Base-by-base conservation (phyloP, 768 basidiomycete genomes). In the Rhodotorula taiwanensis region DNA sequence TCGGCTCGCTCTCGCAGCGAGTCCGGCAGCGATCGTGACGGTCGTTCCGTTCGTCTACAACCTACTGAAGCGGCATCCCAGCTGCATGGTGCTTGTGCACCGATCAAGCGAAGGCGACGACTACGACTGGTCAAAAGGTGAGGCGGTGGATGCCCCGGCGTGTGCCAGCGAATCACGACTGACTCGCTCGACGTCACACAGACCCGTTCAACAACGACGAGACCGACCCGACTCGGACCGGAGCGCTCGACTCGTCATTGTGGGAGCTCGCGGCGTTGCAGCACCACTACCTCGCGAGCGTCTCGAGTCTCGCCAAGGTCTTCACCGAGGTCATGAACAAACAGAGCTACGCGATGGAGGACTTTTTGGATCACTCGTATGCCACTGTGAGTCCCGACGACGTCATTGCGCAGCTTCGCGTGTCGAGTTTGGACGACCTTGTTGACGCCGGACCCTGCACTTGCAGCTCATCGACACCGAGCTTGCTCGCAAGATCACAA, bases 41-140 rank as follows among this genome's bases (percentile, higher is more conserved):
- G 79, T 89, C 71, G 83, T 99, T 47, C 92, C 95, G 4, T 89
- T 98, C 77, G 84, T 86, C 11, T 98, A 98, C 78, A 98, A 98
- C 73, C 79, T 92, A 55, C 82, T 99, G 71, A 95, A 95, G 75
- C 79, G 83, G 14, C 94, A 98, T 75, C 92, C 93, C 5, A 83
- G 85, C 0, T 81, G 92, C 64, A 95, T 97, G 93, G 78, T 78
- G 36, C 88, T 98, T 86, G 88, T 98, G 41, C 95, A 98, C 75
- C 83, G 86, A 23, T 74, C 73, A 10, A 42, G 67, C 5, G 67
- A 70, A 20, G 75, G 72, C 15, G 69, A 67, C 6, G 69, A 44
- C 18, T 62, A 69, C 33, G 66, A 67, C 44, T 55, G 61, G 60
- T 50, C 48, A 36, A 60, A 52, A 4, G 70, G 72, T 71, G 33